phyloP scores from a whole-genome alignment of 75 land plant genomes.

The Picea glauca region DNA sequence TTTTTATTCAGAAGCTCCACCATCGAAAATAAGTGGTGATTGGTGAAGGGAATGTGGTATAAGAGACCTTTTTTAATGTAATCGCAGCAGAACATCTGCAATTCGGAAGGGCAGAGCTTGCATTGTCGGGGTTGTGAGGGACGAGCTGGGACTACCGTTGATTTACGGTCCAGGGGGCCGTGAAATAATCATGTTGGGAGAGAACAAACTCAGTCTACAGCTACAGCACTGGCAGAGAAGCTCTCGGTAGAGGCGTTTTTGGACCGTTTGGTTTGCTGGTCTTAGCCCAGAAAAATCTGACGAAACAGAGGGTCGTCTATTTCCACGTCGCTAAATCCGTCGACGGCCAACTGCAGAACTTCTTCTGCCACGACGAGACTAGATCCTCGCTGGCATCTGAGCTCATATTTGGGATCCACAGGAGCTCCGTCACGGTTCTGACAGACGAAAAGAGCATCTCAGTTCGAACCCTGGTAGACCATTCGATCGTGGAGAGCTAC shows the following conservation, averaged over 20 bases:
- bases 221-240: slow-evolving; percentile 46
- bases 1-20: too few species aligned
- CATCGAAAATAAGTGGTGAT: too few species aligned
- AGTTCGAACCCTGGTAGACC: slow-evolving; percentile 60
- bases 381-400: slow-evolving; percentile 64
- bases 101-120: too few species aligned
- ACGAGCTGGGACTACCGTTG: too few species aligned
- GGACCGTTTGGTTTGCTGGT: slow-evolving; percentile 85
- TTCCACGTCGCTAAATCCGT: slow-evolving; percentile 49
- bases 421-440: slow-evolving; percentile 58
- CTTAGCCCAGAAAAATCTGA: slow-evolving; percentile 47
- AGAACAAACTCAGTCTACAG: slow-evolving; percentile 6
- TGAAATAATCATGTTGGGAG: too few species aligned
- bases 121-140: too few species aligned
- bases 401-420: slow-evolving; percentile 46
- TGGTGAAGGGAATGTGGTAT: too few species aligned
- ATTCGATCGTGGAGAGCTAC: too few species aligned
- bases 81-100: too few species aligned
- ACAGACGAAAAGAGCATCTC: slow-evolving; percentile 44
- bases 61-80: too few species aligned
- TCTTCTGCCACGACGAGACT: slow-evolving; percentile 65
- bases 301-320: slow-evolving; percentile 67
- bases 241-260: slow-evolving; percentile 33
- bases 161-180: too few species aligned
- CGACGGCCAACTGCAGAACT: slow-evolving; percentile 44